Conservation (phyloP, 371 early-diverging fungal species). For the Apophysomyces elegans region DNA sequence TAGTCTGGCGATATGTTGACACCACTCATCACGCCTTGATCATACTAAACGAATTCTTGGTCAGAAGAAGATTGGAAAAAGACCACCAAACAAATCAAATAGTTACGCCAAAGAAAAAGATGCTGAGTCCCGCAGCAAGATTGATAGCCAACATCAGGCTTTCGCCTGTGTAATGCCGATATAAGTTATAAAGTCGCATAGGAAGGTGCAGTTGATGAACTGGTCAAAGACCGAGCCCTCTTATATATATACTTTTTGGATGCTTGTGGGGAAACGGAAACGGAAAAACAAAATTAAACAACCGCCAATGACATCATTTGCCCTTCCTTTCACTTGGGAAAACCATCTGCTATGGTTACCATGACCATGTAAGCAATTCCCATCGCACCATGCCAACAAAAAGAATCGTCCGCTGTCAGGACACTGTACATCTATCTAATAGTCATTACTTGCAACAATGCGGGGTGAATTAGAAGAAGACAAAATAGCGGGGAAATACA, state of each 20-base stretch:
- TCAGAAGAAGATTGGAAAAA: background rate
- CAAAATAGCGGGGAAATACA: background rate
- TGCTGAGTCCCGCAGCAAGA: conserved; percentile 46
- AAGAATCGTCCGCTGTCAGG: too few relatives aligned
- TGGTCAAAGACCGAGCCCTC: background rate
- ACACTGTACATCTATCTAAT: too few relatives aligned
- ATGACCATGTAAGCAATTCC: too few relatives aligned
- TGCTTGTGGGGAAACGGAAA: background rate
- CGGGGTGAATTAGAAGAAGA: background rate
- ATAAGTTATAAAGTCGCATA: conserved; percentile 15
- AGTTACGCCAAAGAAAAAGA: conserved; percentile 55
- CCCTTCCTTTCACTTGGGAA: too few relatives aligned
- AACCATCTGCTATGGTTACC: too few relatives aligned
- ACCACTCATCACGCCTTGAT: conserved; percentile 54
- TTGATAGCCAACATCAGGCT: conserved; percentile 40
- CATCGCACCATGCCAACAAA: too few relatives aligned
- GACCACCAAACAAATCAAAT: background rate
- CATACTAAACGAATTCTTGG: conserved; percentile 27
- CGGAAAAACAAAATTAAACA: background rate
- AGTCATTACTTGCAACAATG: background rate
- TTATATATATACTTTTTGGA: background rate
- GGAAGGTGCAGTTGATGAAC: background rate
- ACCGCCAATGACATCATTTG: conserved; percentile 8
- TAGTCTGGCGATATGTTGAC: conserved; percentile 50
- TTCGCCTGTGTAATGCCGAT: conserved; percentile 18